Evolutionary conservation across 352 stramenopile species (phyloP).

Genomic region (Thalassiosira mediterranea): DNA sequence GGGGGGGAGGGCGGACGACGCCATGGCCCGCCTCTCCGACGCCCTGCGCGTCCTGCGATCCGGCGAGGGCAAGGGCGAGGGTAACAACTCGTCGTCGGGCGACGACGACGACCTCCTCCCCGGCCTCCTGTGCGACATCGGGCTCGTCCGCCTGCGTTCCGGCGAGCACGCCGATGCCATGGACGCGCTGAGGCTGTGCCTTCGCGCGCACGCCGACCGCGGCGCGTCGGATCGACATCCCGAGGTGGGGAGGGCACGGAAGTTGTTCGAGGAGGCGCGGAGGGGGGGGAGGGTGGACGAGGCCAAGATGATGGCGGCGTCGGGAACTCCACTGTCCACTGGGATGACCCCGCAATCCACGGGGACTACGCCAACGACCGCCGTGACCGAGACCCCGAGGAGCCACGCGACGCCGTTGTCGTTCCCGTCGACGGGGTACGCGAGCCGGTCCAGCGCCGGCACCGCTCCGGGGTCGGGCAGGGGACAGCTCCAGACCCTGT

Average conservation of each 20-base stretch:
- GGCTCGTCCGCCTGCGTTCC: conserved; percentile 22
- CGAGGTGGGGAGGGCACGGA: conserved; percentile 36
- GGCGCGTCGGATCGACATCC: conserved; percentile 33
- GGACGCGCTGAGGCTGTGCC: conserved; percentile 31
- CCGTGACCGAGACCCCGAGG: not conserved
- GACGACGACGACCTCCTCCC: conserved; percentile 20
- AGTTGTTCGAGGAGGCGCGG: conserved; percentile 37
- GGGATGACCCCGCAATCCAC: not conserved
- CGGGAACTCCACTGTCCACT: not conserved
- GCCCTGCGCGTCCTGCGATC: conserved; percentile 33
- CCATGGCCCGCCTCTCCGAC: conserved; percentile 38
- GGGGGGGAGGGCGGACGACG: conserved; percentile 24
- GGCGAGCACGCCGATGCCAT: conserved; percentile 36
- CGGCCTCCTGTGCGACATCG: conserved; percentile 37
- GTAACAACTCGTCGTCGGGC: not conserved
- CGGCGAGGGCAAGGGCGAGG: conserved; percentile 11
- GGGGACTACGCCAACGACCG: not conserved
- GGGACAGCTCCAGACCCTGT: conserved; percentile 29
- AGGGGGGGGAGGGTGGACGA: not conserved
- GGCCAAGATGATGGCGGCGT: not conserved
- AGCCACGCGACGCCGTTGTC: conserved; percentile 6
- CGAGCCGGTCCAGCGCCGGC: conserved; percentile 9
- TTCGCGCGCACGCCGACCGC: conserved; percentile 41
- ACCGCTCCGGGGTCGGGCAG: conserved; percentile 4
- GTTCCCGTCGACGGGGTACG: conserved; percentile 14